Evolutionary conservation across 2,329 filamentous ascomycete genomes (phyloP).

Genomic region (Fonsecaea nubica): DNA sequence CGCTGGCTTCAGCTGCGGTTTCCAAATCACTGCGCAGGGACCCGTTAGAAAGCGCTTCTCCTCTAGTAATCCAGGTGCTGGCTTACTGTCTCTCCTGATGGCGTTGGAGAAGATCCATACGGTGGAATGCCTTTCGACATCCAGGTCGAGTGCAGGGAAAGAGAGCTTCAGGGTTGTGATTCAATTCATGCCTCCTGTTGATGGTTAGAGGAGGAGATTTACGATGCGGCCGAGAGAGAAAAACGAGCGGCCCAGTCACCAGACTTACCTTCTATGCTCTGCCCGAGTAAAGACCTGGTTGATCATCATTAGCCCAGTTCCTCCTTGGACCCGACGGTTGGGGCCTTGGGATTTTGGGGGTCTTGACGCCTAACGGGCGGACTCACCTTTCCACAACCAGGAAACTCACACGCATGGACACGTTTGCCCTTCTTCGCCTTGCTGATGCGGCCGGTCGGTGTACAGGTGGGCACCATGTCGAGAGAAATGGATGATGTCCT

Average conservation of each 20-base stretch:
- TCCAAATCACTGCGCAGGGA: slow-evolving; percentile 32
- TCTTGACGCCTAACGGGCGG: slow-evolving; percentile 9
- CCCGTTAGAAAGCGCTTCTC: slow-evolving; percentile 13
- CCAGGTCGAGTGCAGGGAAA: slow-evolving; percentile 52
- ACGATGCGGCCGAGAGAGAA: neutral
- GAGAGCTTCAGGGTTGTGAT: slow-evolving; percentile 56
- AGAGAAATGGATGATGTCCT: slow-evolving; percentile 40
- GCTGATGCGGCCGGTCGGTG: slow-evolving; percentile 58
- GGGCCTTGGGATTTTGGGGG: slow-evolving; percentile 19
- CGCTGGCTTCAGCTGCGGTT: slow-evolving; percentile 22
- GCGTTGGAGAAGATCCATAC: slow-evolving; percentile 54
- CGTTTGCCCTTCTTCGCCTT: slow-evolving; percentile 61
- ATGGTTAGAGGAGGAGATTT: slow-evolving; percentile 17
- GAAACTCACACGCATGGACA: slow-evolving; percentile 56
- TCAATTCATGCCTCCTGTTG: slow-evolving; percentile 56
- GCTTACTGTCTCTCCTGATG: slow-evolving; percentile 60
- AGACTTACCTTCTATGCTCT: slow-evolving; percentile 51
- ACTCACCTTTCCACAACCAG: slow-evolving; percentile 56
- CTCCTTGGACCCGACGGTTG: slow-evolving; percentile 19
- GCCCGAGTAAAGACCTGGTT: slow-evolving; percentile 57
- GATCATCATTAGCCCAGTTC: slow-evolving; percentile 28
- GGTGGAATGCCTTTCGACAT: slow-evolving; percentile 58
- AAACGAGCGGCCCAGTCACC: slow-evolving; percentile 22
- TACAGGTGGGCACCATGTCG: slow-evolving; percentile 51
- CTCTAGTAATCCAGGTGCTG: neutral